Conservation (phyloP, 1,284 basidiomycete species). For the Fomitopsis pinicola region DNA sequence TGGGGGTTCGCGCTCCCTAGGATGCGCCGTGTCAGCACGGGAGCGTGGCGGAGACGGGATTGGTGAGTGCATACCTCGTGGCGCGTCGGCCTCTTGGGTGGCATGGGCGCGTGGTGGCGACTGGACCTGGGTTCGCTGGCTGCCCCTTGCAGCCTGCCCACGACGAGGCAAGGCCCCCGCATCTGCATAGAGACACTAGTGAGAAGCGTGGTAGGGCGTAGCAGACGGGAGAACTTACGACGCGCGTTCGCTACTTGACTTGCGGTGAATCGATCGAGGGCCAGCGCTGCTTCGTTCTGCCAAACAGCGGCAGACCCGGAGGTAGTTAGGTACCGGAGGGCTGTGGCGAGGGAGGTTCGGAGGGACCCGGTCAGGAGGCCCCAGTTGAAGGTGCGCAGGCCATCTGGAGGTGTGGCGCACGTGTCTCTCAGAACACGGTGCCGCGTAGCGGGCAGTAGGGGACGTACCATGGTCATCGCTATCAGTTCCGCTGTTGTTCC, state of each 20-base stretch:
- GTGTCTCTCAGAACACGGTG: no score
- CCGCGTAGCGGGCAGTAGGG: no score
- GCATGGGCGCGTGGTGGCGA: no score
- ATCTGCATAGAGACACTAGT: no score
- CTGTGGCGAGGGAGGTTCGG: neutral
- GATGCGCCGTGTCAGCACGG: neutral
- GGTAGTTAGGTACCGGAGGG: neutral
- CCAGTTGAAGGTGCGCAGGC: no score
- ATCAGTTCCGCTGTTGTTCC: neutral
- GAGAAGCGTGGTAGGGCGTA: no score
- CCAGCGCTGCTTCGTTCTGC: neutral
- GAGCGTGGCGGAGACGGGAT: neutral
- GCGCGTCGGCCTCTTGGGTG: neutral
- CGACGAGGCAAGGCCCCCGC: no score
- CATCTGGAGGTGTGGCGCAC: no score
- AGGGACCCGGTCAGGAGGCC: neutral
- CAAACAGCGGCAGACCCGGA: neutral
- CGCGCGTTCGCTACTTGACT: neutral
- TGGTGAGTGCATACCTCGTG: neutral
- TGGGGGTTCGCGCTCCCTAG: neutral
- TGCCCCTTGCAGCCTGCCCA: no score
- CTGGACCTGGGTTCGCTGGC: no score
- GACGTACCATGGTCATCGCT: neutral
- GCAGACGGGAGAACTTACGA: no score
- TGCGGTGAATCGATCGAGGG: neutral